Evolutionary conservation across 1,139 yeast species (phyloP), one percentile per base, ranked within the genome.

Genomic region (Debaryomycetaceae sp.): DNA sequence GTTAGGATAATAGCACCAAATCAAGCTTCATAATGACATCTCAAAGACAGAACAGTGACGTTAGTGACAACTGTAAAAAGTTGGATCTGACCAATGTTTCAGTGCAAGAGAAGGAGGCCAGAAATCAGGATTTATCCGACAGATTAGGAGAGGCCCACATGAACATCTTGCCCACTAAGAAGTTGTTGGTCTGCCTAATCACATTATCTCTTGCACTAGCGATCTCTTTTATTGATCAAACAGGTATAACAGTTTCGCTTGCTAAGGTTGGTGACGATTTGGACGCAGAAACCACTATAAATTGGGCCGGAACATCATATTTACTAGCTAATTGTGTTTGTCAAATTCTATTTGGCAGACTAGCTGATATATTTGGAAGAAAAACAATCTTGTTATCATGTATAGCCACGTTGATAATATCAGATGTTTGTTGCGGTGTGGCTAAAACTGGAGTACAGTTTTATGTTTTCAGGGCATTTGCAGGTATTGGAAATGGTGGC

Each of bases 291-390:
- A 55, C 58, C 33, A 56, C 72, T 9, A 70, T 70, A 41, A 70
- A 75, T 38, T 75, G 79, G 79, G 78, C 78, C 2, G 79, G 79
- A 41, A 72, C 79, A 5, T 67, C 80, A 11, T 54, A 71, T 5
- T 54, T 75, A 39, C 61, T 75, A 37, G 75, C 76, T 16, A 70
- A 68, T 42, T 62, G 71, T 24, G 73, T 69, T 19, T 70, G 70
- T 49, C 76, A 70, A 49, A 73, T 70, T 3, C 53, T 71, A 22
- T 70, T 69, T 43, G 78, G 77, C 5, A 53, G 77, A 35, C 48
- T 72, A 17, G 54, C 64, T 5, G 78, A 73, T 51, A 72, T 72
- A 5, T 69, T 71, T 50, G 77, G 77, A 16, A 55, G 78, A 37
- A 72, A 71, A 44, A 51, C 52, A 29, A 65, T 70, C 18, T 55